These are phyloP conservation scores for Phytophthora brassicae DNA, from an alignment of 352 stramenopile genomes.

Conservation along the genomic window DNA sequence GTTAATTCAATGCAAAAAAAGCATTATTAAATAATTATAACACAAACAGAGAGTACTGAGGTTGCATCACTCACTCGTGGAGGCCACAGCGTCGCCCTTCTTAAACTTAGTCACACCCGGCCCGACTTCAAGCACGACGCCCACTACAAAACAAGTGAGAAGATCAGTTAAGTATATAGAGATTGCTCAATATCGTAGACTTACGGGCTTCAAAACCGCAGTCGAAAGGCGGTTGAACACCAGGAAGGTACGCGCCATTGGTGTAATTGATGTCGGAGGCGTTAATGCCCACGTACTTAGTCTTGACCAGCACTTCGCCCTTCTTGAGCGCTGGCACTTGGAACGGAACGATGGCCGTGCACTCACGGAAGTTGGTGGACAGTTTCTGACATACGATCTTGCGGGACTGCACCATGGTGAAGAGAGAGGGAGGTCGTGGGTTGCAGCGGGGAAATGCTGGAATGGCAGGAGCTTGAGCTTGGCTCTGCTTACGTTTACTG, in stretches of 20 bases:
- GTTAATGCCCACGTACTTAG: slow-evolving; percentile 64
- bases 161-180: too few species aligned
- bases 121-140: slow-evolving; percentile 45
- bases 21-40: too few species aligned
- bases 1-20: too few species aligned
- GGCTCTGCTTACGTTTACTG: neutral
- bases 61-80: slow-evolving; percentile 28
- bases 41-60: too few species aligned
- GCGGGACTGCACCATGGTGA: slow-evolving; percentile 53
- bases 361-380: slow-evolving; percentile 80
- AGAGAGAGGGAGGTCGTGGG: neutral
- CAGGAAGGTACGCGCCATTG: slow-evolving; percentile 47
- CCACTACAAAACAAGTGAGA: slow-evolving; percentile 39
- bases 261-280: slow-evolving; percentile 63
- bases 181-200: too few species aligned
- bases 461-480: slow-evolving; percentile 16
- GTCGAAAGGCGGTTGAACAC: slow-evolving; percentile 50
- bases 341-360: slow-evolving; percentile 63
- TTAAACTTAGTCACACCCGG: slow-evolving; percentile 49
- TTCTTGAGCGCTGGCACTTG: slow-evolving; percentile 40
- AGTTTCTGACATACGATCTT: slow-evolving; percentile 84
- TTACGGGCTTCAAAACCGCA: slow-evolving; percentile 55
- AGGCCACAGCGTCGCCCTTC: slow-evolving; percentile 52
- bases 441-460: slow-evolving; percentile 7
- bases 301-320: slow-evolving; percentile 52